A percentile compares a stretch with the other conserved stretches of the same genome.
These are phyloP conservation scores for Lodderomyces orthopsilosis DNA, from an alignment of 1,139 yeast species.

Conservation along the genomic window DNA sequence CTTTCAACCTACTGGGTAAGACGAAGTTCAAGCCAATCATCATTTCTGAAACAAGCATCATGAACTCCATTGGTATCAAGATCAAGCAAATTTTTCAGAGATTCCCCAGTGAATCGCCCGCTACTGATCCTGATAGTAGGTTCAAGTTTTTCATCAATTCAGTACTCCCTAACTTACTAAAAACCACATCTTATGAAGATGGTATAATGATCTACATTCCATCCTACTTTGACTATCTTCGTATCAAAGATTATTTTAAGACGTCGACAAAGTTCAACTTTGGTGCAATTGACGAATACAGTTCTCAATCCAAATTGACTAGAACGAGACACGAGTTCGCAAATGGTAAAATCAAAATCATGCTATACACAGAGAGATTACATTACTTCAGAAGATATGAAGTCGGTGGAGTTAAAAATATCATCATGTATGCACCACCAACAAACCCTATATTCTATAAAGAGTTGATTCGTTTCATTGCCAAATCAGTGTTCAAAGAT, in stretches of 20 bases:
- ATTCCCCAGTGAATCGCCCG: constrained; percentile 56
- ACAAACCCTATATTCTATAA: constrained; percentile 79
- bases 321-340: constrained; percentile 68
- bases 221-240: constrained; percentile 79
- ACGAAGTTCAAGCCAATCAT: constrained; percentile 49
- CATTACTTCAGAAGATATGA: constrained; percentile 89
- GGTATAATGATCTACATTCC: constrained; percentile 84
- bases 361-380: constrained; percentile 87
- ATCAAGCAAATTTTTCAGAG: constrained; percentile 74
- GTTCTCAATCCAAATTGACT: constrained; percentile 66
- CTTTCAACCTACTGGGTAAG: constrained; percentile 66
- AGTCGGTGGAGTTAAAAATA: constrained; percentile 79
- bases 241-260: constrained; percentile 71
- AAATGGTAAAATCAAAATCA: constrained; percentile 62
- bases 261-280: constrained; percentile 60
- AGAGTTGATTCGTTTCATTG: constrained; percentile 62
- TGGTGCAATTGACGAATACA: constrained; percentile 78
- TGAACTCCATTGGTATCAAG: constrained; percentile 53
- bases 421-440: constrained; percentile 82
- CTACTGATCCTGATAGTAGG: constrained; percentile 73
- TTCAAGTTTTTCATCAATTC: constrained; percentile 77
- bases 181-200: constrained; percentile 55
- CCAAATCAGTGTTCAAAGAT: constrained; percentile 45
- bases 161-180: constrained; percentile 64
- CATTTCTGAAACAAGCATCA: constrained; percentile 38